phyloP scores from a whole-genome alignment of 2,329 filamentous ascomycete genomes.

The Penicillium sp. region DNA sequence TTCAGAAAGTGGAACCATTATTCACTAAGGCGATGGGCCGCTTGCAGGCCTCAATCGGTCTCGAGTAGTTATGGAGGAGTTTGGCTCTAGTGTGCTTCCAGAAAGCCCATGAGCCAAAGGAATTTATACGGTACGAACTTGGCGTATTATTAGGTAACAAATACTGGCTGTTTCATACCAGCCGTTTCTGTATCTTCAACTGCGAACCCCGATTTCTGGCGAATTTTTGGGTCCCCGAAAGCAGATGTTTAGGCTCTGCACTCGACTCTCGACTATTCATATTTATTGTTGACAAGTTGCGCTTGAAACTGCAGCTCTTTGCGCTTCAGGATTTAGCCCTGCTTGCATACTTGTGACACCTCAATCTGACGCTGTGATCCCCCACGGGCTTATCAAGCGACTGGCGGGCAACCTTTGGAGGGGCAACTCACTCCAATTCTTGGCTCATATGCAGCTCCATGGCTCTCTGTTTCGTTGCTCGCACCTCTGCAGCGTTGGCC shows the following conservation, averaged over 20 bases:
- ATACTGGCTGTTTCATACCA: slow-evolving; percentile 10
- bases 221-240: slow-evolving; percentile 6
- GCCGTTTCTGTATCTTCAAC: not conserved
- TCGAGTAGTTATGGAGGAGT: not conserved
- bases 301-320: not conserved
- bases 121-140: slow-evolving; percentile 9
- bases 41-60: slow-evolving; percentile 19
- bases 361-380: slow-evolving; percentile 1
- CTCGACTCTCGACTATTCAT: not conserved
- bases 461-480: not conserved
- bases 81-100: slow-evolving; percentile 19
- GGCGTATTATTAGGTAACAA: slow-evolving; percentile 20
- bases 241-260: not conserved
- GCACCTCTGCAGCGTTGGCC: not conserved
- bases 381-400: slow-evolving; percentile 15
- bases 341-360: slow-evolving; percentile 2
- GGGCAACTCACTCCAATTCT: slow-evolving; percentile 7
- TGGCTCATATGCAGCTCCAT: slow-evolving; percentile 12
- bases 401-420: slow-evolving; percentile 1
- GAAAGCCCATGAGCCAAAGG: slow-evolving; percentile 10
- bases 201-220: not conserved
- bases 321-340: not conserved
- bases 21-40: slow-evolving; percentile 16
- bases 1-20: slow-evolving; percentile 18
- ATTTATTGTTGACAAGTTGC: not conserved